A percentile compares a stretch with the other conserved stretches of the same genome.
Evolutionary conservation across 176 grass and related monocot genomes (phyloP).

Genomic region (Raddia guianensis): DNA sequence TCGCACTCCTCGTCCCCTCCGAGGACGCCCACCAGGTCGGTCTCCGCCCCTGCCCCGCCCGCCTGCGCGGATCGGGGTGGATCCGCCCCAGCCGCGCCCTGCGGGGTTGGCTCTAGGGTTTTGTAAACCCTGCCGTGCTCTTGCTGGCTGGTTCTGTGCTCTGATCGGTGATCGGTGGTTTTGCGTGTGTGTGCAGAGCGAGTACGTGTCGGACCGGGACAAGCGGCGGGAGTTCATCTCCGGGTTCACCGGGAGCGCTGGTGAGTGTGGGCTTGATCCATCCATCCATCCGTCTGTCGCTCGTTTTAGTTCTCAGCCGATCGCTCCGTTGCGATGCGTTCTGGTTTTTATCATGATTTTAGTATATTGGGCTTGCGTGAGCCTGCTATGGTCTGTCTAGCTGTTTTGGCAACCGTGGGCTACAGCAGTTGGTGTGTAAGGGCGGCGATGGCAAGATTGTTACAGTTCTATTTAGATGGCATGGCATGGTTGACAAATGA

Average conservation of each 20-base stretch:
- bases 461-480: background rate
- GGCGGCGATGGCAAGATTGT: background rate
- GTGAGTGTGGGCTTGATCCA: slow-evolving; percentile 40
- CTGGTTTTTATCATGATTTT: background rate
- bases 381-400: background rate
- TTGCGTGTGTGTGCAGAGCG: slow-evolving; percentile 57
- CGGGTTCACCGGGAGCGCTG: slow-evolving; percentile 89
- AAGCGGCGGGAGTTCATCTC: slow-evolving; percentile 86
- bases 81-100: slow-evolving; percentile 6
- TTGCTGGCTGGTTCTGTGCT: background rate
- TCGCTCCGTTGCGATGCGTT: slow-evolving; percentile 3
- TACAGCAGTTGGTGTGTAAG: background rate
- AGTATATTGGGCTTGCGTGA: background rate
- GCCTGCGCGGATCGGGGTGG: background rate
- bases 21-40: slow-evolving; percentile 96
- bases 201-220: slow-evolving; percentile 95
- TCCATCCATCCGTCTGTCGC: background rate
- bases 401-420: background rate
- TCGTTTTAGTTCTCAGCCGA: background rate
- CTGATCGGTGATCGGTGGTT: background rate
- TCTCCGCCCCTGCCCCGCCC: background rate
- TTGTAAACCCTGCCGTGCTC: background rate
- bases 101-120: background rate
- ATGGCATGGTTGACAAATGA: background rate
- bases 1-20: slow-evolving; percentile 84